Evolutionary conservation across 1,284 basidiomycete genomes (phyloP).

Genomic region (Apiotrichum veenhuisii): DNA sequence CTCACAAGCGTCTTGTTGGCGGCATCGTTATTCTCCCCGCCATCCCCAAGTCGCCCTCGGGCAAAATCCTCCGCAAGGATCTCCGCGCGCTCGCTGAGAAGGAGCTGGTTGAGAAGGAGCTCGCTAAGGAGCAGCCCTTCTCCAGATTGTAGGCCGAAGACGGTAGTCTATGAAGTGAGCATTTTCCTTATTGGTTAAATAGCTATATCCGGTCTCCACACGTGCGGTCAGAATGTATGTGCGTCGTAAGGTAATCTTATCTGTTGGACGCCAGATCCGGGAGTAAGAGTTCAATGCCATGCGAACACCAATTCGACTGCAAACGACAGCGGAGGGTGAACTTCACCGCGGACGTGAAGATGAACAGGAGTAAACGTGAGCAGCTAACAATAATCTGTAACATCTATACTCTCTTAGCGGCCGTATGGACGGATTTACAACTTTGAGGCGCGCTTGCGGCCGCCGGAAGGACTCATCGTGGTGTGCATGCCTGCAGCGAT

Average conservation of each 20-base stretch:
- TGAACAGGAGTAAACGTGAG: too few relatives aligned
- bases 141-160: slow-evolving; percentile 8
- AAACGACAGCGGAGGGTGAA: too few relatives aligned
- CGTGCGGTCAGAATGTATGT: too few relatives aligned
- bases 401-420: slow-evolving; percentile 1
- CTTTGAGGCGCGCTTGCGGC: slow-evolving; percentile 4
- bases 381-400: neutral
- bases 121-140: neutral
- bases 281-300: too few relatives aligned
- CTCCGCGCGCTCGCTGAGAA: slow-evolving; percentile 32
- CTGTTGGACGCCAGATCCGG: too few relatives aligned
- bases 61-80: slow-evolving; percentile 46
- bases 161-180: too few relatives aligned
- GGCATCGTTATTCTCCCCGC: slow-evolving; percentile 50
- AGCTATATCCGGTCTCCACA: too few relatives aligned
- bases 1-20: slow-evolving; percentile 52
- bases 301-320: too few relatives aligned
- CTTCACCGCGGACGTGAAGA: too few relatives aligned
- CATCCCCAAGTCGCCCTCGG: slow-evolving; percentile 52
- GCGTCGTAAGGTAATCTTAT: too few relatives aligned
- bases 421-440: too few relatives aligned
- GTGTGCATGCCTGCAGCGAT: slow-evolving; percentile 14
- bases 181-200: too few relatives aligned
- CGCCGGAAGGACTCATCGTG: neutral
- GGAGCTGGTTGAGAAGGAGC: slow-evolving; percentile 26